phyloP scores from a whole-genome alignment of 208 protist genomes.

The Porcisia deanei region DNA sequence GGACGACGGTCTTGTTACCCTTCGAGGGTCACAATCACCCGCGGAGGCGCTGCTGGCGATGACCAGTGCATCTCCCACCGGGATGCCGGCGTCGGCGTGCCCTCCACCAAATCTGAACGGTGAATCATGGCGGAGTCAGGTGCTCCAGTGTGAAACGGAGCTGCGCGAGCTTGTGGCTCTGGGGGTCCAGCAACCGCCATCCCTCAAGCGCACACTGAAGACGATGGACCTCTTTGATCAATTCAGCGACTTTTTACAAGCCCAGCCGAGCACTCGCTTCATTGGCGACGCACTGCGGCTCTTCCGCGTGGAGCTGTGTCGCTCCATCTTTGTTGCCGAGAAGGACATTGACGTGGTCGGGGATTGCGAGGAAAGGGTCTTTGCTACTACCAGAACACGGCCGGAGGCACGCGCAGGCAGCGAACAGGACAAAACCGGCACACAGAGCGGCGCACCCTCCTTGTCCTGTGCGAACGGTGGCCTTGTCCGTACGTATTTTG shows the following conservation, averaged over 20 bases:
- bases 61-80: not conserved
- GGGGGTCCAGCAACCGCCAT: constrained; percentile 51
- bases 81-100: not conserved
- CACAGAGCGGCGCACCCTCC: no score
- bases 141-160: constrained; percentile 79
- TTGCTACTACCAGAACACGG: not conserved
- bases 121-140: constrained; percentile 68
- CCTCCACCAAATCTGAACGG: not conserved
- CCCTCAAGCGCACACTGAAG: constrained; percentile 40
- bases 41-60: constrained; percentile 21
- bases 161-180: constrained; percentile 71
- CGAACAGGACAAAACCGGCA: not conserved
- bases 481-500: constrained; percentile 68
- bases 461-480: constrained; percentile 6
- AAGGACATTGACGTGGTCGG: not conserved
- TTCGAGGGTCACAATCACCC: constrained; percentile 4
- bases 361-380: not conserved
- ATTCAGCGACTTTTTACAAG: constrained; percentile 40
- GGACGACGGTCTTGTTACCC: not conserved
- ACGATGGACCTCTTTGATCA: constrained; percentile 70
- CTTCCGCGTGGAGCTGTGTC: constrained; percentile 86
- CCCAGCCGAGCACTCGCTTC: constrained; percentile 46
- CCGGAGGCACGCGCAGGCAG: not conserved
- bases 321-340: constrained; percentile 56
- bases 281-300: constrained; percentile 74